Base-by-base conservation (phyloP, 805 yeast species). In the Candida koratica region DNA sequence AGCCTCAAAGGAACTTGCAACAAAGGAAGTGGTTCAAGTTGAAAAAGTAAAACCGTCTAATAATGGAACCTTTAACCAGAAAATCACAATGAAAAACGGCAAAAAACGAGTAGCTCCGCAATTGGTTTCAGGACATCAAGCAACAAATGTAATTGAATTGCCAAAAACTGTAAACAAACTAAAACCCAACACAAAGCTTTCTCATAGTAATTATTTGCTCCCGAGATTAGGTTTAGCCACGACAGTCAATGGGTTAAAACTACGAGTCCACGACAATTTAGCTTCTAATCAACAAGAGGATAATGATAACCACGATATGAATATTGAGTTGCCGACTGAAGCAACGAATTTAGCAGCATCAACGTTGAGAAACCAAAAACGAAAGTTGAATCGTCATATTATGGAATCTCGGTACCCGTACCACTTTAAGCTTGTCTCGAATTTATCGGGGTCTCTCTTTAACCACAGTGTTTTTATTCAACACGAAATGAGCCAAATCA, bases 21-120 rank as follows among this genome's bases (percentile, higher is more conserved):
- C 23, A 7, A 20, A 20, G 10, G 7, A 7, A 20, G 10, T 20
- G 7, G 10, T 8, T 20, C 7, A 7, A 10, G 10, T 20, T 20
- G 7, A 7, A 20, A 20, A 7, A 8, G 9, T 8, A 20, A 20
- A 20, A 10, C 10, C 23, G 10, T 10, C 23, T 8, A 20, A 6
- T 7, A 24, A 24, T 24, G 12, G 6, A 24, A 24, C 6, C 11
- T 24, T 14, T n/a, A 19, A 11, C n/a, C 58, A 55, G 73, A 79
- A 59, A 60, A 71, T 80, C 1, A 72, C 84, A 2, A 70, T 84
- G 1, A 83, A 84, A 47, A 80, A 81, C 25, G 93, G 93, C 4
- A 78, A 77, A 49, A 84, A 83, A 47, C 60, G 93, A 46, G 87
- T 84, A 2, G 74, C 84, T 1, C 94, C 93, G 4, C 66, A 79